phyloP scores from a whole-genome alignment of 805 yeast species.

The Grigorovia transvaalensis region DNA sequence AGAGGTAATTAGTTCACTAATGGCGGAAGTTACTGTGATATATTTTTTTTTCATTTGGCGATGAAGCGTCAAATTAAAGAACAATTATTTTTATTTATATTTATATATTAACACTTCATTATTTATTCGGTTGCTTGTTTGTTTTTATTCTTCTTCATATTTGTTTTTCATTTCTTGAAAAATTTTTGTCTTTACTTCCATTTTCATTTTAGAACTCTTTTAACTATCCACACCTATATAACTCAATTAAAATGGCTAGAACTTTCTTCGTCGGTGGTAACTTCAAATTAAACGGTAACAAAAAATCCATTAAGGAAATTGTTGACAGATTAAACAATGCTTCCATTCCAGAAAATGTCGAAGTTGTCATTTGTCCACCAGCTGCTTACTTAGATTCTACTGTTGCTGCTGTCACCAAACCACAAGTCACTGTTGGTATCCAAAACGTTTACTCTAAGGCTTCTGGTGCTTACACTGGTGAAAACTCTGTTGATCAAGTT shows the following conservation, averaged over 20 bases:
- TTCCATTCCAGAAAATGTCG: conserved; percentile 63
- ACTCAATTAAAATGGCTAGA: conserved; percentile 43
- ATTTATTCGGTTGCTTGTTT: neutral
- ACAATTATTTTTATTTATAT: too few relatives aligned
- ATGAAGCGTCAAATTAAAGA: neutral
- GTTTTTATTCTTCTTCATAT: neutral
- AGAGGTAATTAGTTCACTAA: neutral
- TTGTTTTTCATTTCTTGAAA: neutral
- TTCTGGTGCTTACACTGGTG: conserved; percentile 98
- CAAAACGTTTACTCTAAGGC: conserved; percentile 85
- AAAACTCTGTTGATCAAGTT: conserved; percentile 77
- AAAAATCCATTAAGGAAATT: conserved; percentile 71
- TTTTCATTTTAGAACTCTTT: neutral
- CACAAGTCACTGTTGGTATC: conserved; percentile 73
- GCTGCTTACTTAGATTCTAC: conserved; percentile 83
- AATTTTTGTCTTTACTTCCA: neutral
- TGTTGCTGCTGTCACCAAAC: conserved; percentile 52
- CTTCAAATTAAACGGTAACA: conserved; percentile 97
- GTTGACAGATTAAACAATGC: conserved; percentile 76
- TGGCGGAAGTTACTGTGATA: neutral
- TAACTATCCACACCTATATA: neutral
- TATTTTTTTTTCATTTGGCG: neutral
- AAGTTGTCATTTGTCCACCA: conserved; percentile 95
- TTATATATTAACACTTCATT: neutral
- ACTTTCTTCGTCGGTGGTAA: conserved; percentile 97